phyloP scores from a whole-genome alignment of 2,329 filamentous ascomycete species.

The Fusarium pseudoanthophilum region DNA sequence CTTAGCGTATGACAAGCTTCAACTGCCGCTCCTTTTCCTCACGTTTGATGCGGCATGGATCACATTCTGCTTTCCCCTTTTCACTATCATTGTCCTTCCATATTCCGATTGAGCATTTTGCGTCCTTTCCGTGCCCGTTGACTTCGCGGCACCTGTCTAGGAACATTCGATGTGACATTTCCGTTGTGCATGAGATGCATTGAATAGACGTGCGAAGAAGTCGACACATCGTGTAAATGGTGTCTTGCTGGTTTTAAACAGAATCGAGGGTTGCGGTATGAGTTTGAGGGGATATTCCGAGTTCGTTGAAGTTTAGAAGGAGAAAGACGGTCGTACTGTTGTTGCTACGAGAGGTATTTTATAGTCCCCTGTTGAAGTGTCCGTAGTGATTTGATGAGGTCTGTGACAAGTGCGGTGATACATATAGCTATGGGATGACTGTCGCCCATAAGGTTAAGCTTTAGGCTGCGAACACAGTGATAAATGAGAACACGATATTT shows the following conservation, averaged over 20 bases:
- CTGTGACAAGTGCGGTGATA: neutral
- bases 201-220: neutral
- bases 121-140: neutral
- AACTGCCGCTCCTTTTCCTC: neutral
- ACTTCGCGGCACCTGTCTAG: neutral
- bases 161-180: neutral
- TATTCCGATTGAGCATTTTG: neutral
- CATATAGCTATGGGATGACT: too few species aligned
- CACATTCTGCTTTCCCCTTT: neutral
- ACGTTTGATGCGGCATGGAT: neutral
- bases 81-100: accelerated
- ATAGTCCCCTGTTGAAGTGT: accelerated
- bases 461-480: too few species aligned
- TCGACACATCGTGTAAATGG: neutral
- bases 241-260: accelerated
- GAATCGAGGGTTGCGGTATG: accelerated
- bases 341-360: accelerated
- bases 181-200: neutral
- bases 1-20: neutral
- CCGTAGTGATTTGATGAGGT: accelerated
- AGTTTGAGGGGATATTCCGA: accelerated
- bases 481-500: too few species aligned
- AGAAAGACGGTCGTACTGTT: accelerated
- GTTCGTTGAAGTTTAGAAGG: neutral
- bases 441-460: too few species aligned